These are phyloP conservation scores for Agastache rugosa DNA, from an alignment of 257 asterid species.

Conservation along the genomic window DNA sequence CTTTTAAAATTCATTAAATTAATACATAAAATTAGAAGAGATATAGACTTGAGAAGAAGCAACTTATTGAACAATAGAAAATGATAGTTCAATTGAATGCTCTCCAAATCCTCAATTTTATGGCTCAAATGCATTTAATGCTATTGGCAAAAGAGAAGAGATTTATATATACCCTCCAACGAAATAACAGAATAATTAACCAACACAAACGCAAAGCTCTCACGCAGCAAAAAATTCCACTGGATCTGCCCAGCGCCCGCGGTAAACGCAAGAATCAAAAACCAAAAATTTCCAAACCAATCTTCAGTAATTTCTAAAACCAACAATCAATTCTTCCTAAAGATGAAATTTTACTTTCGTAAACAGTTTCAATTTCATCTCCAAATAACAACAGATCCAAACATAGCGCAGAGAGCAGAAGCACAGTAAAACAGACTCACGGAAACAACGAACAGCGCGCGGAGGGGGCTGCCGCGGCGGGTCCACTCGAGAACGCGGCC, in stretches of 20 bases:
- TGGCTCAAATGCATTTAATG: conserved; percentile 6
- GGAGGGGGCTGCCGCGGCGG: conserved; percentile 76
- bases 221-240: background rate
- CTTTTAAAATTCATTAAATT: background rate
- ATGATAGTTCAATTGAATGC: conserved; percentile 1
- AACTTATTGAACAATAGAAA: background rate
- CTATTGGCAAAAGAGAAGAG: background rate
- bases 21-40: background rate
- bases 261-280: background rate
- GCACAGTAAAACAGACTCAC: conserved; percentile 49
- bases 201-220: background rate
- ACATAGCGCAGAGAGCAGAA: background rate
- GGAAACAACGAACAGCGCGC: conserved; percentile 75
- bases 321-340: background rate
- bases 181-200: background rate
- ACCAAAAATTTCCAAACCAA: background rate
- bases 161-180: background rate
- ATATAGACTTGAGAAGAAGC: conserved; percentile 6
- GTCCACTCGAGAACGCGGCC: conserved; percentile 63
- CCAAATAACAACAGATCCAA: conserved; percentile 16
- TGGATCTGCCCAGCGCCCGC: background rate
- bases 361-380: background rate
- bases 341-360: background rate
- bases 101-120: background rate
- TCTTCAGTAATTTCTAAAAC: conserved; percentile 5